phyloP scores from a whole-genome alignment of 169 alveolate genomes.

The Babesia sp. region DNA sequence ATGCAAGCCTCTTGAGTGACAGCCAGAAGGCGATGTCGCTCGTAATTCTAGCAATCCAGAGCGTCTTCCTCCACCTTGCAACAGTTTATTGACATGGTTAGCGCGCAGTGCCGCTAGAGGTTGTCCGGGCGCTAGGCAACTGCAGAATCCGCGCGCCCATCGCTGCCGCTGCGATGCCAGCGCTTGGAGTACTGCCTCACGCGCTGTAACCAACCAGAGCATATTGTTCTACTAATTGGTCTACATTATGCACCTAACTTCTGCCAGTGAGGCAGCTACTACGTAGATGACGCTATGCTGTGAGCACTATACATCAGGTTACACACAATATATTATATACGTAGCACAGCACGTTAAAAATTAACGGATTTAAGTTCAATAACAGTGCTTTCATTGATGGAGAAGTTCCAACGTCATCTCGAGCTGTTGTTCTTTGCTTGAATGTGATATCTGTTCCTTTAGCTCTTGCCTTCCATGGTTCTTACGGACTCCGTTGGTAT shows the following conservation, averaged over 20 bases:
- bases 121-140: neutral
- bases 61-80: neutral
- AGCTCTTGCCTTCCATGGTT: too few relatives aligned
- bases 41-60: neutral
- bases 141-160: conserved; percentile 27
- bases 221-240: neutral
- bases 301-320: neutral
- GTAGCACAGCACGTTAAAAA: too few relatives aligned
- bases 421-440: too few relatives aligned
- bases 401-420: too few relatives aligned
- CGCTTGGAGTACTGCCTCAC: neutral
- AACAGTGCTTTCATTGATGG: too few relatives aligned
- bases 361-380: too few relatives aligned
- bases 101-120: neutral
- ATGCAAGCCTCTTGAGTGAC: conserved; percentile 17
- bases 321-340: neutral
- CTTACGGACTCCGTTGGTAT: too few relatives aligned
- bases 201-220: neutral
- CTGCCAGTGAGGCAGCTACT: neutral
- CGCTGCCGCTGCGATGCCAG: conserved; percentile 3
- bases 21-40: neutral
- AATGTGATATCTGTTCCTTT: too few relatives aligned
- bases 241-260: neutral
- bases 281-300: neutral
- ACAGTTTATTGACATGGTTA: neutral